Base-by-base conservation (phyloP, 495 filamentous ascomycete genomes). In the Lophiotrema nucula region DNA sequence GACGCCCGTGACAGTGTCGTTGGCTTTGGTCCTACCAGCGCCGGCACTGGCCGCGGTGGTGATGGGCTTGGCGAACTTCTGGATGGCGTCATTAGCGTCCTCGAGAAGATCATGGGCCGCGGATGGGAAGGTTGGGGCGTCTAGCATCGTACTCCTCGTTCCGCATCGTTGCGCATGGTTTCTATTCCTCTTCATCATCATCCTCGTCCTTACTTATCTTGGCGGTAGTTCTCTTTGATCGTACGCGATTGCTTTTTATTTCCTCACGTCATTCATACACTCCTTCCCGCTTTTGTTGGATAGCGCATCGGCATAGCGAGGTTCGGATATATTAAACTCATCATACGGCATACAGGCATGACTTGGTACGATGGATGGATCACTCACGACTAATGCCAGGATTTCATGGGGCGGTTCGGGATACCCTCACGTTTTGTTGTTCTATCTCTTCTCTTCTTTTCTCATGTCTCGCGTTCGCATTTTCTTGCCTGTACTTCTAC, bases 121-220 rank as follows among this genome's bases (percentile, higher is more conserved):
- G 64, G 64, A 6, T 67, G 64, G 64, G 64, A 66, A 24, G 56
- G 56, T 2, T 62, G 48, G 58, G 48, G 47, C 27, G 16, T 66
- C n/a, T 66, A 54, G 33, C 16, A 8, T 23, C 33, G 2, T 54
- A 15, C n/a, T 48, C 16, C 43, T n/a, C 21, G 19, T 41, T 24
- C 18, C 31, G 47, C 27, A 18, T 39, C n/a, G n/a, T n/a, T n/a
- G n/a, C n/a, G n/a, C n/a, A 37, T 49, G 11, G 10, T 8, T n/a
- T 51, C 21, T 33, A 10, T 38, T 51, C 21, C n/a, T n/a, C 47
- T 16, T 22, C 15, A 8, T 37, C 13, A 15, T 51, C 23, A 16
- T 11, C 8, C 27, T 28, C 47, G 15, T 4, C 3, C 10, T n/a
- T 31, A 6, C 10, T 10, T 18, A 44, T 11, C 41, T 37, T 37